A percentile compares a stretch with the other conserved stretches of the same genome.
Evolutionary conservation across 441 rosid species (phyloP).

Genomic region (Jatropha multifida): DNA sequence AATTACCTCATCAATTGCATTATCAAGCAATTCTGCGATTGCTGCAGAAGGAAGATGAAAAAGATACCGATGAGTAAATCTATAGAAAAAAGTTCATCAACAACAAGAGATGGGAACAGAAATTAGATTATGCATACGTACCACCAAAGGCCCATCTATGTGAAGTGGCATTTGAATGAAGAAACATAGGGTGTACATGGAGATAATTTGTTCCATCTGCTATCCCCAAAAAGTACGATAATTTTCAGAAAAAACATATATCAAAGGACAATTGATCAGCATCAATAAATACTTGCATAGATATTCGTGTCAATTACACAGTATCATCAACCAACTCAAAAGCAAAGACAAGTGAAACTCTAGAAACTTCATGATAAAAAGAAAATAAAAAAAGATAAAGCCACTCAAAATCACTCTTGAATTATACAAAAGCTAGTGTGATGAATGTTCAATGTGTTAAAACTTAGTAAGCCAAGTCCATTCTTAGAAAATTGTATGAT

Average conservation of each 20-base stretch:
- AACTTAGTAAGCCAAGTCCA: not conserved
- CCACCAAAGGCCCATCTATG: slow-evolving; percentile 99
- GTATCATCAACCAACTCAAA: slow-evolving; percentile 6
- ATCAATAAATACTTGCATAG: not conserved
- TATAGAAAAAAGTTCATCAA: not conserved
- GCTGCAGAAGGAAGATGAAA: slow-evolving; percentile 55
- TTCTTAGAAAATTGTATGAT: not conserved
- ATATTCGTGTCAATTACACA: not conserved
- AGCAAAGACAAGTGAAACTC: not conserved
- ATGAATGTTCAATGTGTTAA: not conserved
- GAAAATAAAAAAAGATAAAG: not conserved
- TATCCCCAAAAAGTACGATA: not conserved
- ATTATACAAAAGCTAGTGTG: too few relatives aligned
- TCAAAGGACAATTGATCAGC: slow-evolving; percentile 16
- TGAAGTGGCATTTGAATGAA: slow-evolving; percentile 98
- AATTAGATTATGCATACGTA: slow-evolving; percentile 35
- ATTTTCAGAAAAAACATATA: not conserved
- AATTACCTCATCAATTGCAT: slow-evolving; percentile 93
- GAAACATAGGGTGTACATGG: slow-evolving; percentile 96
- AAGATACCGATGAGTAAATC: slow-evolving; percentile 3
- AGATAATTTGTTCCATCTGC: slow-evolving; percentile 76
- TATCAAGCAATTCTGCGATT: slow-evolving; percentile 92
- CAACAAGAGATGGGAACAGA: slow-evolving; percentile 7
- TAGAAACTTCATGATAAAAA: not conserved
- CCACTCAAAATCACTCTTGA: not conserved